Evolutionary conservation across 768 basidiomycete species (phyloP), one percentile per base, ranked within the genome.

Genomic region (Rhodotorula kratochvilovae): DNA sequence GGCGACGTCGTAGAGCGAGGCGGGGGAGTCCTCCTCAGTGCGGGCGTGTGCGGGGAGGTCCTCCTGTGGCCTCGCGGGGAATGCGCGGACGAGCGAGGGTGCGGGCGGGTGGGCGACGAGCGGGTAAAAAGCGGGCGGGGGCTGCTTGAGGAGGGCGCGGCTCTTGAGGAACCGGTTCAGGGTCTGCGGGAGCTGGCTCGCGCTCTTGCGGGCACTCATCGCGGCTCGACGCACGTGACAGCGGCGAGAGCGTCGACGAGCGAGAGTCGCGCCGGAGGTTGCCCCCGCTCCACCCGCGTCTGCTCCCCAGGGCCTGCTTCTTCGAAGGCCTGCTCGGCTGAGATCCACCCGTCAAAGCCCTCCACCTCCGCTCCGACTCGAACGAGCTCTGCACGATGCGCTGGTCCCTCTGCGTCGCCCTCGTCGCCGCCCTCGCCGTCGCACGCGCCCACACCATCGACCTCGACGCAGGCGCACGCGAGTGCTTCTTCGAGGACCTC

Each of bases 401-500:
- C 33, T 57, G 56, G 56, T 23, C 56, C 21, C 56, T 5, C 31
- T 50, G 36, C 35, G 45, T 61, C 51, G 42, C 25, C 43, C 35
- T 66, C 56, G 42, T 64, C 54, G 54, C 45, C 23, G 25, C 35
- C 42, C 61, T 1, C 27, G 60, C 57, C 46, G 29, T 39, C 48
- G 66, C 61, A 3, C 54, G 35, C 43, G 80, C 78, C 0, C 81
- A 82, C 73, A 79, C 78, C 69, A 79, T 81, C 62, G 81, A 81
- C 65, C 83, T 96, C 21, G 79, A 84, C 6, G 89, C 92, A 19
- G 88, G 88, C 25, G 87, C 87, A 78, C 92, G 91, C 79, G 92
- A 95, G 78, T 96, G 92, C 81, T 96, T 92, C 84, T 95, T 96
- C 79, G 93, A 96, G 81, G 92, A 95, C 82, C 85, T 94, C 19